Base-by-base conservation (phyloP, 2,329 filamentous ascomycete genomes). In the Penicillium sp. region DNA sequence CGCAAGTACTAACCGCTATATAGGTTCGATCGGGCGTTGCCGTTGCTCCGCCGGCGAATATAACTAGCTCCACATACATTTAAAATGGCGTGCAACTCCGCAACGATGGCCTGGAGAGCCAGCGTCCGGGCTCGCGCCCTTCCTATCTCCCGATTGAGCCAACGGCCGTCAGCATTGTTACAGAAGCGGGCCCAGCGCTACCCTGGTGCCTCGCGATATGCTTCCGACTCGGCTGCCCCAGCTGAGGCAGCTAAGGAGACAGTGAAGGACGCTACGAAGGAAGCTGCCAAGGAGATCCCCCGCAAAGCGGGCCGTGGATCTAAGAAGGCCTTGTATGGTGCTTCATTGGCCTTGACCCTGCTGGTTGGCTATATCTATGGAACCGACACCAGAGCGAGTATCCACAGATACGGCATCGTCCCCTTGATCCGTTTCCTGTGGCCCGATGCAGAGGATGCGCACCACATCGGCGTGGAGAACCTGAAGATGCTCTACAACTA, bases 361-460 rank as follows among this genome's bases (percentile, higher is more conserved):
- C 65, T 75, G 40, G 75, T 80, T 43, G 75, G 79, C 41, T 90
- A 88, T 71, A 73, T 89, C 60, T 91, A 91, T 68, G 75, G 79
- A n/a, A 91, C 88, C 51, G 89, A 91, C 70, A 91, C 88, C 7
- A 80, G 89, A 58, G 85, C 88, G 40, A 88, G 85, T 55, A 69
- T 87, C 56, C 88, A 92, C 73, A 83, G 82, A 66, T 90, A 84
- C 73, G 73, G 88, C 30, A 78, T 88, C 14, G 86, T 78, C 37
- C 77, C 75, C 41, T 58, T 77, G 44, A 67, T 80, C 8, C 63
- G 77, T 31, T 58, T 67, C 57, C 42, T 78, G 7, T 78, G 73
- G 55, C 72, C 72, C 4, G 78, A 80, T 65, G 77, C 78, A 12
- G 94, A 99, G 74, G 91, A 96, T 37, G 94, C 93, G n/a, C 94